Percentiles rank a stretch among this genome's conserved stretches.
phyloP scores from a whole-genome alignment of 2,329 filamentous ascomycete species.

The Periconia sp. region DNA sequence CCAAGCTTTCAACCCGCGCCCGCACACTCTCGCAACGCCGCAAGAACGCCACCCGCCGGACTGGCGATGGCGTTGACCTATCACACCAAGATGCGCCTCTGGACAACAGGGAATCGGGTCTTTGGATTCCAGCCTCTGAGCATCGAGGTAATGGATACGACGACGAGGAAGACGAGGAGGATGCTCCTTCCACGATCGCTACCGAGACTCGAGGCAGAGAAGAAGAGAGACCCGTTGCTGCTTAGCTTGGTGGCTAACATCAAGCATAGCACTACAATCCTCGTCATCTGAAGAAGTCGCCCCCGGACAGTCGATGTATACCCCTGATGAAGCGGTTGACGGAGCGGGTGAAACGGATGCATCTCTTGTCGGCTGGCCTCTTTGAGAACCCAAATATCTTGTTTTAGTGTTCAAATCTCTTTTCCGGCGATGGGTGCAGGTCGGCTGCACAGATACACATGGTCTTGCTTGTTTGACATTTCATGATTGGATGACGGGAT shows the following conservation, averaged over 20 bases:
- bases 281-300: constrained; percentile 32
- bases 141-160: constrained; percentile 68
- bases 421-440: no score
- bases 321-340: constrained; percentile 35
- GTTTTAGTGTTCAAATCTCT: no score
- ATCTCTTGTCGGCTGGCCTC: no score
- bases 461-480: background rate
- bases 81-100: constrained; percentile 82
- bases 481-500: constrained; percentile 3
- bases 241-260: constrained; percentile 30
- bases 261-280: constrained; percentile 24
- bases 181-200: constrained; percentile 50
- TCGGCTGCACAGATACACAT: no score
- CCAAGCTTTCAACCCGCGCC: constrained; percentile 85
- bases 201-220: constrained; percentile 55
- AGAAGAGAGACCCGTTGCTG: constrained; percentile 50
- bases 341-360: constrained; percentile 11
- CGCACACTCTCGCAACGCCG: constrained; percentile 87
- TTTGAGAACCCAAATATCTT: no score
- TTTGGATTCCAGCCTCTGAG: constrained; percentile 79
- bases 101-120: constrained; percentile 72
- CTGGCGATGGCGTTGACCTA: constrained; percentile 78
- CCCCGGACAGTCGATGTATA: constrained; percentile 39
- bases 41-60: constrained; percentile 66
- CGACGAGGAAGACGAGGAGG: constrained; percentile 67